Evolutionary conservation across 495 filamentous ascomycete genomes (phyloP), one percentile per base, ranked within the genome.

Genomic region (Trichocladium antarcticum): DNA sequence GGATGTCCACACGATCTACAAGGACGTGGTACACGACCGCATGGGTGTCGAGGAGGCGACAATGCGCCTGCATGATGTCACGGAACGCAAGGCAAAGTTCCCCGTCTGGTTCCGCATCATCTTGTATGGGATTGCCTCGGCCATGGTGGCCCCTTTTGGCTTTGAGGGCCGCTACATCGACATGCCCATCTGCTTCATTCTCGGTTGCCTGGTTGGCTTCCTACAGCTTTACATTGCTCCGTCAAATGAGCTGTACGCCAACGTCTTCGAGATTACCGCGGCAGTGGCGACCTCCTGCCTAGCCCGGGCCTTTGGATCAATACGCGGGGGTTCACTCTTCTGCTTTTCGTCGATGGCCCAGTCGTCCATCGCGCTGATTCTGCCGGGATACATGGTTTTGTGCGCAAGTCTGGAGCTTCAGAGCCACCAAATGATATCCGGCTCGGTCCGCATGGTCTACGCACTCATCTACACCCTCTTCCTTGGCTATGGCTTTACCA

Each of bases 401-500:
- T 89, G 84, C 62, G 85, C 82, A 7, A 83, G 80, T 39, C 74
- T 97, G 24, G 90, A 97, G 63, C 77, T 97, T 0, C 90, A 96
- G 62, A 90, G 84, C 8, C 76, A 78, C 44, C 83, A 81, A 50
- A 82, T 97, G 41, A 83, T 96, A 5, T 87, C 90, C 15, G 90
- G 90, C 1, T 89, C 86, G 6, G 85, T 95, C 10, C 85, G 90
- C 39, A 89, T 96, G 83, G 87, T 97, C 6, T 95, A 96, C 54
- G 87, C 90, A 7, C 84, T 96, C 46, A 90, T 96, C 27, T 96
- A 96, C 65, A 90, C 89, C 0, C 73, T 96, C 1, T 94, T 96
- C 65, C 81, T 97, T 7, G 90, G 90, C n/a, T 96, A 90, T 57
- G 92, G 90, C 6, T 95, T 97, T 56, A 96, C 92, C 5, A 86